Conservation (phyloP, 192 early-diverging fungal species). For the Piromyces finnis region DNA sequence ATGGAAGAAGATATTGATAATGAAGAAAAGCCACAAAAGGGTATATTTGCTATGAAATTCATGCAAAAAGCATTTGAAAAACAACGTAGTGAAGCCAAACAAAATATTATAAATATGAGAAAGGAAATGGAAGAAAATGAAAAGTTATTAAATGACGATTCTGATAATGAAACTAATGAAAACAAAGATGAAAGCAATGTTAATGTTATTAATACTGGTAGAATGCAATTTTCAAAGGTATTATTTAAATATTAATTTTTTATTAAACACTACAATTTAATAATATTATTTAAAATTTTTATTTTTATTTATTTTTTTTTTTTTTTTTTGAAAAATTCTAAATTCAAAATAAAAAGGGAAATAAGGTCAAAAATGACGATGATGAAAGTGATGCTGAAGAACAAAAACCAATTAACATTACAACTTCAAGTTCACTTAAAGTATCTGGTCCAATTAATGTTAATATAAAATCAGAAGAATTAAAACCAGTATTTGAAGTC, state of each 20-base stretch:
- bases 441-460: background rate
- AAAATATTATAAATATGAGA: slow-evolving; percentile 4
- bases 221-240: slow-evolving; percentile 1
- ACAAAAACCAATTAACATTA: slow-evolving; percentile 23
- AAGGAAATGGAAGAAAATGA: slow-evolving; percentile 1
- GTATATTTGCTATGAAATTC: slow-evolving; percentile 92
- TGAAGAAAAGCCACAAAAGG: slow-evolving; percentile 39
- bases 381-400: slow-evolving; percentile 6
- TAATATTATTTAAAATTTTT: background rate
- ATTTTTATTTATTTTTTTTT: too few relatives aligned
- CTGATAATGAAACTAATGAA: background rate
- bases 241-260: background rate
- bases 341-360: background rate
- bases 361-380: background rate
- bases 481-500: background rate
- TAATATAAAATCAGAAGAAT: background rate
- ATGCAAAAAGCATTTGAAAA: slow-evolving; percentile 61
- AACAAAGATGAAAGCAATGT: background rate
- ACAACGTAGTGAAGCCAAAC: background rate
- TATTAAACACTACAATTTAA: too few relatives aligned
- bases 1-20: slow-evolving; percentile 19
- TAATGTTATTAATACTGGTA: background rate
- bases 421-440: background rate
- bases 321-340: background rate
- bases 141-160: background rate